Evolutionary conservation across 306 rosid genomes (phyloP).

Genomic region (Cicer arietinum): DNA sequence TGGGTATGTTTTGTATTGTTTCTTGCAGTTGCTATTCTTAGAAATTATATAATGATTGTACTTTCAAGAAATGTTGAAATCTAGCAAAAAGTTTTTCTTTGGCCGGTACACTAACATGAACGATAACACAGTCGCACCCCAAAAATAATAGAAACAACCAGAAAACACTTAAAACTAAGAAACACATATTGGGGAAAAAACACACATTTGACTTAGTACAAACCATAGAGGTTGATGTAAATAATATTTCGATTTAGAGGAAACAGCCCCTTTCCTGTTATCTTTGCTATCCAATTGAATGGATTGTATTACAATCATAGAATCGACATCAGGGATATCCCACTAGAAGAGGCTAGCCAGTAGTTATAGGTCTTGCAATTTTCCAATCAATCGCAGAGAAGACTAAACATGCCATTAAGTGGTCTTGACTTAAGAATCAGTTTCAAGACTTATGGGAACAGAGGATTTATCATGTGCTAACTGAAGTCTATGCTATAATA

Average conservation of each 20-base stretch:
- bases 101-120: neutral
- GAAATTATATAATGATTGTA: slow-evolving; percentile 19
- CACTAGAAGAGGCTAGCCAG: slow-evolving; percentile 10
- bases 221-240: slow-evolving; percentile 6
- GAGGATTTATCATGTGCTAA: slow-evolving; percentile 9
- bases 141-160: slow-evolving; percentile 8
- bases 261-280: neutral
- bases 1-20: slow-evolving; percentile 69
- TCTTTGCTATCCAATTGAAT: slow-evolving; percentile 23
- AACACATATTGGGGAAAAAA: slow-evolving; percentile 13
- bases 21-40: slow-evolving; percentile 18
- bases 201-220: slow-evolving; percentile 2
- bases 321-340: slow-evolving; percentile 26
- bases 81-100: slow-evolving; percentile 11
- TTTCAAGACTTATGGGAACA: slow-evolving; percentile 26
- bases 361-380: slow-evolving; percentile 6
- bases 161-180: slow-evolving; percentile 3
- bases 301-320: neutral
- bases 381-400: slow-evolving; percentile 17
- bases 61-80: slow-evolving; percentile 40
- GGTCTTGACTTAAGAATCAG: slow-evolving; percentile 31
- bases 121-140: slow-evolving; percentile 5
- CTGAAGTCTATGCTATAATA: neutral
- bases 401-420: slow-evolving; percentile 23
- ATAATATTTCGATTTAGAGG: slow-evolving; percentile 11